Percentiles rank a stretch among this genome's conserved stretches.
Conservation (phyloP, 169 alveolate genomes). For the Plasmodium berghei region DNA sequence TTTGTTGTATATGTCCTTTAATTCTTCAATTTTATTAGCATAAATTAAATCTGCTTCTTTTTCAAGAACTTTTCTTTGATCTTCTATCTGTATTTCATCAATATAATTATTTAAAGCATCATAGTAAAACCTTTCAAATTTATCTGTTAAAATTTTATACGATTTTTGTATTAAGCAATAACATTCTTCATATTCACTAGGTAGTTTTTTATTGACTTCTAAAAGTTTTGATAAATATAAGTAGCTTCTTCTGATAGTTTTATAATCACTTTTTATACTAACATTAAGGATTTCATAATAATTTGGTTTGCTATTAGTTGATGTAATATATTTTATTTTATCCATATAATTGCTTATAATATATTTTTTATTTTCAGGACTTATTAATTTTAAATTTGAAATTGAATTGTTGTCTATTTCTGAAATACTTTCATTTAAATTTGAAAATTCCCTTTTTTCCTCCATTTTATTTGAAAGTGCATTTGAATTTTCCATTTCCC, state of each 20-base stretch:
- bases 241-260: constrained; percentile 59
- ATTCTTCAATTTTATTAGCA: constrained; percentile 45
- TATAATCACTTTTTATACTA: constrained; percentile 15
- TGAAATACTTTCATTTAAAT: neutral
- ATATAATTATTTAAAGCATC: constrained; percentile 65
- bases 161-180: constrained; percentile 50
- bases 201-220: constrained; percentile 47
- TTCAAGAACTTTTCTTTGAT: constrained; percentile 18
- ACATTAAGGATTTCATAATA: constrained; percentile 60
- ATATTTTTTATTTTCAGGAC: constrained; percentile 30
- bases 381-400: constrained; percentile 30
- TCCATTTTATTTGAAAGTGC: neutral
- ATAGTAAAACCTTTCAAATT: constrained; percentile 60
- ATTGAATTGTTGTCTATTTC: constrained; percentile 8
- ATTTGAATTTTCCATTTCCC: neutral
- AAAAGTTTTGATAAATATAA: constrained; percentile 41
- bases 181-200: constrained; percentile 59
- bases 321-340: constrained; percentile 32
- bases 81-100: constrained; percentile 21
- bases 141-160: constrained; percentile 28
- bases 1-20: constrained; percentile 15
- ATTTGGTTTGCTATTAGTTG: constrained; percentile 9
- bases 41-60: constrained; percentile 40
- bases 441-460: neutral
- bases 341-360: constrained; percentile 30